Evolutionary conservation across 257 asterid genomes (phyloP).

Genomic region (Salvia miltiorrhiza): DNA sequence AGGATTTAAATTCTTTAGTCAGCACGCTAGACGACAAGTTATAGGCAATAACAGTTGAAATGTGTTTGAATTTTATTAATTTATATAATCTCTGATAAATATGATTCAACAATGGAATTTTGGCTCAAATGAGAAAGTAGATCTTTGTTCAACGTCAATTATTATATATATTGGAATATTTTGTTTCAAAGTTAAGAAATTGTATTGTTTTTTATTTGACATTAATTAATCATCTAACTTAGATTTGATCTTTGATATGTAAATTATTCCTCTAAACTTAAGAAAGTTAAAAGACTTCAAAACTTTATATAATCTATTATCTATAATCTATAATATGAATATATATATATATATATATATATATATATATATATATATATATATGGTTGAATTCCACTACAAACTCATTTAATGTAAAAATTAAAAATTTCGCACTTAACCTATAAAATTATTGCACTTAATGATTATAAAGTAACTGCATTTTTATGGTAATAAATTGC

Average conservation of each 20-base stretch:
- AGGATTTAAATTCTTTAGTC: background rate
- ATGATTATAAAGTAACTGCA: too few relatives aligned
- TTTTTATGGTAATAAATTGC: too few relatives aligned
- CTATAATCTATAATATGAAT: too few relatives aligned
- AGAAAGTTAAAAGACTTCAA: too few relatives aligned
- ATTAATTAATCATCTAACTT: background rate
- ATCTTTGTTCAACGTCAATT: background rate
- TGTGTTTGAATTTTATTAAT: background rate
- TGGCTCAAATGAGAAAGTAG: background rate
- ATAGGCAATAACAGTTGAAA: background rate
- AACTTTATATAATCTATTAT: too few relatives aligned
- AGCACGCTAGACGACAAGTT: constrained; percentile 4
- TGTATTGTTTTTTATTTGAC: background rate
- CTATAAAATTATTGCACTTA: too few relatives aligned
- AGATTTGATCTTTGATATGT: background rate
- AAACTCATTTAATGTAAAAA: too few relatives aligned
- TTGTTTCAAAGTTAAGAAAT: background rate
- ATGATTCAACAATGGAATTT: background rate
- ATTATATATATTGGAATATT: background rate
- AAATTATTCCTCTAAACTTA: too few relatives aligned
- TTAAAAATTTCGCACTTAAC: too few relatives aligned
- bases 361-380: too few relatives aligned
- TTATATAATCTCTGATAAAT: background rate
- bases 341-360: too few relatives aligned
- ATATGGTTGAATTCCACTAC: too few relatives aligned